These are phyloP conservation scores for Clonostachys rhizophaga DNA, from an alignment of 2,329 filamentous ascomycete species.

Conservation along the genomic window DNA sequence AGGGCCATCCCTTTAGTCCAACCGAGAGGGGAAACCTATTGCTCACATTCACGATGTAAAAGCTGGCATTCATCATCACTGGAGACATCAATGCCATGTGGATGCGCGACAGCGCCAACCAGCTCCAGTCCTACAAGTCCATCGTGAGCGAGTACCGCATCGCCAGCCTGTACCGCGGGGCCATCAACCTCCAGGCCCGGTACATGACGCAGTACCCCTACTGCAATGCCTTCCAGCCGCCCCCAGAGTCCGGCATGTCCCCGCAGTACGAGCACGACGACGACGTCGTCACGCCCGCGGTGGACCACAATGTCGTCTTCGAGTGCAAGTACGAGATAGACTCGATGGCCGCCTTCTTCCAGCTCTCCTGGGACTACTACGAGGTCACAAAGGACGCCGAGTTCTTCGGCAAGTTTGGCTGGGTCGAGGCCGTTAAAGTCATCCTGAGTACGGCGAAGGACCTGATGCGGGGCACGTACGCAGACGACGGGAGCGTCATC, in stretches of 20 bases:
- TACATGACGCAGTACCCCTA: slow-evolving; percentile 70
- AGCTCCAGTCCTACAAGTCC: slow-evolving; percentile 69
- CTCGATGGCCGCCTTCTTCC: slow-evolving; percentile 81
- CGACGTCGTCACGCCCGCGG: slow-evolving; percentile 59
- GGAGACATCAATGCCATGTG: slow-evolving; percentile 92
- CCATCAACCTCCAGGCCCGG: slow-evolving; percentile 71
- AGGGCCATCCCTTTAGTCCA: no score
- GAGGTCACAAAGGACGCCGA: slow-evolving; percentile 64
- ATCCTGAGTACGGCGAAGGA: slow-evolving; percentile 65
- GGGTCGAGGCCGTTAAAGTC: slow-evolving; percentile 67
- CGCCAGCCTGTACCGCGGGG: slow-evolving; percentile 66
- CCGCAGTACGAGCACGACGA: slow-evolving; percentile 23
- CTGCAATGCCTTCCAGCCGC: slow-evolving; percentile 94
- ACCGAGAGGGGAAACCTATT: neutral
- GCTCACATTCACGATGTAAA: neutral
- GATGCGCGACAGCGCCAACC: slow-evolving; percentile 83
- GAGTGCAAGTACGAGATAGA: slow-evolving; percentile 98
- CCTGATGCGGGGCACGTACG: slow-evolving; percentile 73
- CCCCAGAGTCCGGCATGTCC: slow-evolving; percentile 49
- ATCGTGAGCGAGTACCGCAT: slow-evolving; percentile 44
- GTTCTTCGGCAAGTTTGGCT: slow-evolving; percentile 70
- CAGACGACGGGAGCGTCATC: slow-evolving; percentile 50
- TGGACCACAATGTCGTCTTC: slow-evolving; percentile 69
- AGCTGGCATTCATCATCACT: slow-evolving; percentile 76
- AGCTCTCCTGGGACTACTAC: slow-evolving; percentile 77